A percentile compares a stretch with the other conserved stretches of the same genome.
phyloP scores from a whole-genome alignment of 192 early-diverging fungal species.

The Linnemannia zychae region DNA sequence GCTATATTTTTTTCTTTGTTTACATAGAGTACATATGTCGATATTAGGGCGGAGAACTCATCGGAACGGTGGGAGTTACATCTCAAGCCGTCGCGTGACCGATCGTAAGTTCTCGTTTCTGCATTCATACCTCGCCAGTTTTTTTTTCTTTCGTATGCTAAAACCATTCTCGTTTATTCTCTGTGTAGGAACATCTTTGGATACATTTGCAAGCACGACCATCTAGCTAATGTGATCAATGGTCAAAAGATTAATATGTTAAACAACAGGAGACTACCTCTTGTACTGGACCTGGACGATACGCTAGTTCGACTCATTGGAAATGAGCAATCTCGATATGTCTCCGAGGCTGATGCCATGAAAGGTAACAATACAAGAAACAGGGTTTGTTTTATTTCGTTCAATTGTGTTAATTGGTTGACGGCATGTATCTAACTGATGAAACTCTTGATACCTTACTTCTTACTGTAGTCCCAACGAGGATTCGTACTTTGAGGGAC shows the following conservation, averaged over 20 bases:
- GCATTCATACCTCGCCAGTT: no score
- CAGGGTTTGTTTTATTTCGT: no score
- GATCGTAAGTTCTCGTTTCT: slow-evolving; percentile 59
- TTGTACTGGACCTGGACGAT: slow-evolving; percentile 85
- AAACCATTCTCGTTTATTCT: background rate
- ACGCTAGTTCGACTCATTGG: slow-evolving; percentile 80
- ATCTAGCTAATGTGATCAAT: slow-evolving; percentile 68
- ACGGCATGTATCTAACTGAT: no score
- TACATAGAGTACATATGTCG: slow-evolving; percentile 66
- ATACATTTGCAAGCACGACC: slow-evolving; percentile 69
- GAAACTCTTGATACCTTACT: no score
- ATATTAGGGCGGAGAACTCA: slow-evolving; percentile 59
- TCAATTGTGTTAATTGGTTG: no score
- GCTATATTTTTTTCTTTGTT: background rate
- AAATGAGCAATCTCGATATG: slow-evolving; percentile 70
- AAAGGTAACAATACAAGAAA: slow-evolving; percentile 11
- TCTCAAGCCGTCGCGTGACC: slow-evolving; percentile 74
- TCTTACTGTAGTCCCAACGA: slow-evolving; percentile 63
- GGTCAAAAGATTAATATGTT: slow-evolving; percentile 65
- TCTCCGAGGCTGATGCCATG: slow-evolving; percentile 62
- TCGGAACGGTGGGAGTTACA: slow-evolving; percentile 75
- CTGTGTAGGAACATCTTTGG: slow-evolving; percentile 71
- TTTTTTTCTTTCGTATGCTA: slow-evolving; percentile 10
- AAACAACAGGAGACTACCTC: slow-evolving; percentile 66
- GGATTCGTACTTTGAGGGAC: slow-evolving; percentile 71